These are phyloP conservation scores for Crucibulum laeve DNA, from an alignment of 768 basidiomycete species.

Conservation along the genomic window DNA sequence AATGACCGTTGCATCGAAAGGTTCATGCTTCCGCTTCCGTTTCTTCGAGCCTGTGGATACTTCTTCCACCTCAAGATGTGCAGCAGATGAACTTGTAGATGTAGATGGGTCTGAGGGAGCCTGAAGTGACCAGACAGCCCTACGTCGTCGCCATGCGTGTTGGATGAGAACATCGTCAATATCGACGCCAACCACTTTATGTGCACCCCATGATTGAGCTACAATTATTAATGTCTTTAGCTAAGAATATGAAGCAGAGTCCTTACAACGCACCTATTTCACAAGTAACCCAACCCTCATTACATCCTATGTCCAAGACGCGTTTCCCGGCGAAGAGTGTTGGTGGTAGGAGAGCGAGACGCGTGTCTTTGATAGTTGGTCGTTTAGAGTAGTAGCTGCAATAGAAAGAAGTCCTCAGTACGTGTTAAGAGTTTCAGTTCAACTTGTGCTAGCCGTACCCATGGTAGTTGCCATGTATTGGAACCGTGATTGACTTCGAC, in stretches of 20 bases:
- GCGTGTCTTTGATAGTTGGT: slow-evolving; percentile 52
- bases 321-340: slow-evolving; percentile 47
- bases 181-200: slow-evolving; percentile 78
- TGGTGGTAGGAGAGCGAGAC: slow-evolving; percentile 58
- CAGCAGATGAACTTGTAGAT: not conserved
- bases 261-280: slow-evolving; percentile 63
- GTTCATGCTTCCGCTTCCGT: slow-evolving; percentile 15
- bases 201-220: slow-evolving; percentile 66
- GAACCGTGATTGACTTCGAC: slow-evolving; percentile 6
- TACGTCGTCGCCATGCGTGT: slow-evolving; percentile 69
- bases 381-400: slow-evolving; percentile 76
- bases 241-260: not conserved
- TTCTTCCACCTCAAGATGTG: too few species aligned
- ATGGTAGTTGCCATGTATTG: slow-evolving; percentile 70
- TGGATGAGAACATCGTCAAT: slow-evolving; percentile 76
- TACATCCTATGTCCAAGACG: slow-evolving; percentile 84
- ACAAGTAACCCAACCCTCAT: slow-evolving; percentile 81
- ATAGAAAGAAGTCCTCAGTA: not conserved
- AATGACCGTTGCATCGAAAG: not conserved
- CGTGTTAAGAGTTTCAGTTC: not conserved
- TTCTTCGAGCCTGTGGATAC: slow-evolving; percentile 11
- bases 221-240: slow-evolving; percentile 4
- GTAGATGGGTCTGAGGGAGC: slow-evolving; percentile 22
- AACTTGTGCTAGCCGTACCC: too few species aligned
- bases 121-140: slow-evolving; percentile 69